Evolutionary conservation across 306 rosid genomes (phyloP).

Genomic region (Styphnolobium japonicum): DNA sequence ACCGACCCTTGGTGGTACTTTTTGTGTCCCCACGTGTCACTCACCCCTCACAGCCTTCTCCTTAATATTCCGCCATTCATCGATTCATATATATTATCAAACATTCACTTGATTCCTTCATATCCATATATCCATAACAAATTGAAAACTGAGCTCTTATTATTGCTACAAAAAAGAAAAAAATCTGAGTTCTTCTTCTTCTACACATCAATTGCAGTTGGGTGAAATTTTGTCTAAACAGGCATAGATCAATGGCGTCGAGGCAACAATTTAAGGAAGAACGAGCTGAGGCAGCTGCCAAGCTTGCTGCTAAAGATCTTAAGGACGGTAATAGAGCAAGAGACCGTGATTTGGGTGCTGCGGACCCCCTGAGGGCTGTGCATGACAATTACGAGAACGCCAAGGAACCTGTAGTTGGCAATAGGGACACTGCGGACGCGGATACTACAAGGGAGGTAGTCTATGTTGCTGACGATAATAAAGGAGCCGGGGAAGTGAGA

Average conservation of each 20-base stretch:
- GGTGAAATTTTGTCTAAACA: background rate
- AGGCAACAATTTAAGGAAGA: slow-evolving; percentile 35
- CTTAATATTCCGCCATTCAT: background rate
- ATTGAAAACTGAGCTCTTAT: background rate
- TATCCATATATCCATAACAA: background rate
- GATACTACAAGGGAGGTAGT: background rate
- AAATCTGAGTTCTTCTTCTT: background rate
- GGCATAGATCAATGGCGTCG: slow-evolving; percentile 20
- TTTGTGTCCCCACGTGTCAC: slow-evolving; percentile 12
- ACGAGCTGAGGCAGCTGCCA: slow-evolving; percentile 52
- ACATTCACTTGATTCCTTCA: background rate
- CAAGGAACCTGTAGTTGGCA: slow-evolving; percentile 69
- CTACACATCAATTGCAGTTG: background rate
- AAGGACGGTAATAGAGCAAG: slow-evolving; percentile 37
- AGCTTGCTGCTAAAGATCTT: slow-evolving; percentile 50
- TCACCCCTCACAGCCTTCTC: background rate
- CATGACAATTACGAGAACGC: slow-evolving; percentile 57
- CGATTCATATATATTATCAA: background rate
- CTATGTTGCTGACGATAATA: background rate
- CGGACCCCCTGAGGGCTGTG: slow-evolving; percentile 43
- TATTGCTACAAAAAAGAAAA: background rate
- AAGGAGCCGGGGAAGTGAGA: slow-evolving; percentile 3
- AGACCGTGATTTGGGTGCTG: background rate
- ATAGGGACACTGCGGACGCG: background rate
- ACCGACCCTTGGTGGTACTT: background rate